A percentile compares a stretch with the other conserved stretches of the same genome.
phyloP scores from a whole-genome alignment of 768 basidiomycete genomes.

The Thelephora ganbajun region DNA sequence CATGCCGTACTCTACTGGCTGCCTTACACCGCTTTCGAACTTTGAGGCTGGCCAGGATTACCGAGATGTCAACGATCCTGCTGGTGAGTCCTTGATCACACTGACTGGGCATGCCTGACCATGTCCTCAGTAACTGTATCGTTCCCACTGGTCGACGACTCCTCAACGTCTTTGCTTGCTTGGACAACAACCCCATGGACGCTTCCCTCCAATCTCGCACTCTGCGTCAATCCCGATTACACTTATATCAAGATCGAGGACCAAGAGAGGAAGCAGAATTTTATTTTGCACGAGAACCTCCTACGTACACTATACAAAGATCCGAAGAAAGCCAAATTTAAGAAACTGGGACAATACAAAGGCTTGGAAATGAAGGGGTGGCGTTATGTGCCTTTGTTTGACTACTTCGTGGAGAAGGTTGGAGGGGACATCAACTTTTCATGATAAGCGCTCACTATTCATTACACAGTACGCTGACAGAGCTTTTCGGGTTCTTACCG shows the following conservation, averaged over 20 bases:
- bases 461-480: constrained; percentile 69
- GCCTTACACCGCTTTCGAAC: constrained; percentile 92
- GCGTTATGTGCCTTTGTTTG: constrained; percentile 90
- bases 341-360: constrained; percentile 77
- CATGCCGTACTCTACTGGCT: constrained; percentile 97
- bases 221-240: constrained; percentile 94
- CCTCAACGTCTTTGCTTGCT: constrained; percentile 75
- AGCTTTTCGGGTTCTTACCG: constrained; percentile 80
- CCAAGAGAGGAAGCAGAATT: constrained; percentile 71
- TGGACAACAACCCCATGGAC: constrained; percentile 99
- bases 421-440: not conserved
- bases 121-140: constrained; percentile 61
- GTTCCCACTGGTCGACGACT: constrained; percentile 90
- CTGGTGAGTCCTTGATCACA: constrained; percentile 34
- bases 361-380: constrained; percentile 92
- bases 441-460: not conserved
- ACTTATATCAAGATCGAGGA: constrained; percentile 97
- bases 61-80: constrained; percentile 87
- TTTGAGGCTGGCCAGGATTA: constrained; percentile 93
- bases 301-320: constrained; percentile 89
- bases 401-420: constrained; percentile 95
- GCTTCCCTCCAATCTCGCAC: constrained; percentile 83
- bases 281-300: constrained; percentile 82
- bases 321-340: constrained; percentile 92
- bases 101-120: not conserved